These are phyloP conservation scores for Rhodosporidiobolus odoratus DNA, from an alignment of 768 basidiomycete species.

Conservation along the genomic window DNA sequence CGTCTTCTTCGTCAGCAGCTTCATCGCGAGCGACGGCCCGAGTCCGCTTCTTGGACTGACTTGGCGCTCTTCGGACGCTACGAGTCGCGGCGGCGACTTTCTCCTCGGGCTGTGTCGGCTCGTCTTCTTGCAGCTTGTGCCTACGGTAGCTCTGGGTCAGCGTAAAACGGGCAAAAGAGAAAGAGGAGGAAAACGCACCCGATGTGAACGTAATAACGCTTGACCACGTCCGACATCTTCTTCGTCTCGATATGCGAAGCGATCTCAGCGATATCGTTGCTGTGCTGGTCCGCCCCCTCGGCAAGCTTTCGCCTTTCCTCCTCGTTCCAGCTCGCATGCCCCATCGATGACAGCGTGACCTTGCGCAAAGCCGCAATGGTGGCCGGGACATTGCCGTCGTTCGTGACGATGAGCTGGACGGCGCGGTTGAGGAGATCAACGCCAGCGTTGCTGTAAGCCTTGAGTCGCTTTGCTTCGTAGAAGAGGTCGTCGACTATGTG, in stretches of 20 bases:
- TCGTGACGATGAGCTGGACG: slow-evolving; percentile 17
- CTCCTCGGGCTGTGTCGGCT: slow-evolving; percentile 37
- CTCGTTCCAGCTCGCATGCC: slow-evolving; percentile 38
- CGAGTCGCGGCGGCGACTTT: slow-evolving; percentile 30
- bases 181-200: slow-evolving; percentile 16
- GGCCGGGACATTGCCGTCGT: slow-evolving; percentile 19
- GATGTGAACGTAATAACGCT: slow-evolving; percentile 38
- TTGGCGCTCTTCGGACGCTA: slow-evolving; percentile 4
- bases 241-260: slow-evolving; percentile 22
- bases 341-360: slow-evolving; percentile 12
- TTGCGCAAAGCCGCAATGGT: slow-evolving; percentile 27
- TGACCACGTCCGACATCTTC: slow-evolving; percentile 39
- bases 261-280: slow-evolving; percentile 41
- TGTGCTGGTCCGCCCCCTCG: slow-evolving; percentile 26
- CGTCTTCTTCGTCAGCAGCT: slow-evolving; percentile 14
- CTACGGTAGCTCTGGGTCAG: background rate
- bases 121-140: slow-evolving; percentile 37
- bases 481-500: slow-evolving; percentile 20
- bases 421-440: slow-evolving; percentile 38
- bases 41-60: slow-evolving; percentile 10
- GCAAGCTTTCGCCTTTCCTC: slow-evolving; percentile 29
- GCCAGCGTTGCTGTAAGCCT: slow-evolving; percentile 25
- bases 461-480: slow-evolving; percentile 14
- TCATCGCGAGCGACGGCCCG: slow-evolving; percentile 5
- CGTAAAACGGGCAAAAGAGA: background rate